These are phyloP conservation scores for Gossypium herbaceum DNA, from an alignment of 345 rosid species.

Conservation along the genomic window DNA sequence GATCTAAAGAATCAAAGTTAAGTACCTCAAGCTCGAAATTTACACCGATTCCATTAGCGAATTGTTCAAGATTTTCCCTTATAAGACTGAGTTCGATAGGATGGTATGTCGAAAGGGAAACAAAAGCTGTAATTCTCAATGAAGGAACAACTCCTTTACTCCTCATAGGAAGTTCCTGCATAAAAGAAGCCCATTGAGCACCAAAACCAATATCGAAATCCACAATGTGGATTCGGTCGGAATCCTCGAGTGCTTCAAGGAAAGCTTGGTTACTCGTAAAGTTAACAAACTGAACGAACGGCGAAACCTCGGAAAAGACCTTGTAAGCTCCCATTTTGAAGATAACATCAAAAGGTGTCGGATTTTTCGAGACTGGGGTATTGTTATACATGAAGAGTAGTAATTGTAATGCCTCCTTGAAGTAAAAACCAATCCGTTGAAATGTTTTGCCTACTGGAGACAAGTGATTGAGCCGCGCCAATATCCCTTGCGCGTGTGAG, in stretches of 20 bases:
- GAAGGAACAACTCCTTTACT: slow-evolving; percentile 35
- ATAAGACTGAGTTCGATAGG: slow-evolving; percentile 42
- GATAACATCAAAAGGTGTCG: slow-evolving; percentile 39
- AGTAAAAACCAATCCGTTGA: slow-evolving; percentile 52
- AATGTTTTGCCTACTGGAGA: slow-evolving; percentile 46
- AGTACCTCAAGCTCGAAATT: slow-evolving; percentile 47
- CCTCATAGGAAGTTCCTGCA: slow-evolving; percentile 52
- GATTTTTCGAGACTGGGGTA: slow-evolving; percentile 30
- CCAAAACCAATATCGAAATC: slow-evolving; percentile 58
- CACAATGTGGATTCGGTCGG: slow-evolving; percentile 43
- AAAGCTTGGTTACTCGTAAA: slow-evolving; percentile 55
- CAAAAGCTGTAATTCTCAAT: slow-evolving; percentile 49
- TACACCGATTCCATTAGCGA: slow-evolving; percentile 44
- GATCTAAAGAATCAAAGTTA: slow-evolving; percentile 42
- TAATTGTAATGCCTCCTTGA: slow-evolving; percentile 57
- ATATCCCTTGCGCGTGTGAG: slow-evolving; percentile 82
- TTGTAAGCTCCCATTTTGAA: slow-evolving; percentile 56
- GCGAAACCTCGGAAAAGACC: slow-evolving; percentile 49
- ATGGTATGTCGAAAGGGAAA: slow-evolving; percentile 43
- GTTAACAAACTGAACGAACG: slow-evolving; percentile 44
- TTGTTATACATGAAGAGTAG: slow-evolving; percentile 25
- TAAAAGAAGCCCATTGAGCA: slow-evolving; percentile 63
- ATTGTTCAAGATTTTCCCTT: slow-evolving; percentile 44
- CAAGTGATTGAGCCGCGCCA: slow-evolving; percentile 97
- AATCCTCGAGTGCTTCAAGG: slow-evolving; percentile 40